Percentiles rank a stretch among this genome's conserved stretches.
These are phyloP conservation scores for Colletotrichum sp. DNA, from an alignment of 2,329 filamentous ascomycete genomes.

Conservation along the genomic window DNA sequence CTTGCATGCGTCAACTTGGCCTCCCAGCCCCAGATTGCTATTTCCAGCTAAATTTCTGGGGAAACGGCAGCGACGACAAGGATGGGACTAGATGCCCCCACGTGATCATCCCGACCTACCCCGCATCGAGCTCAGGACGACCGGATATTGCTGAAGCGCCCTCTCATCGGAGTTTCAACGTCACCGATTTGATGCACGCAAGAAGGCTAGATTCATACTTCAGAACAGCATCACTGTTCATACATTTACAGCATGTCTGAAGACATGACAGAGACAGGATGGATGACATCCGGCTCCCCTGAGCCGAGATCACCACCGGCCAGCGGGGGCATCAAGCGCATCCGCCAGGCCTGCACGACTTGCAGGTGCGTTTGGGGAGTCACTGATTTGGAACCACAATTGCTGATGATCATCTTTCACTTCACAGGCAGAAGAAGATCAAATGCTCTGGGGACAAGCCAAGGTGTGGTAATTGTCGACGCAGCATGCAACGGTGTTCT, in stretches of 20 bases:
- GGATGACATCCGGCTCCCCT: not conserved
- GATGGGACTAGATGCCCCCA: not conserved
- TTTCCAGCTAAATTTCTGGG: not conserved
- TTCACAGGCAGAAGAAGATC: not conserved
- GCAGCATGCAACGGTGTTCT: not conserved
- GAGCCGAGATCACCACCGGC: not conserved
- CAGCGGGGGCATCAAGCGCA: not conserved
- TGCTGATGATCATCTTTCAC: not conserved
- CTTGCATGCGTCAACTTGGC: not conserved
- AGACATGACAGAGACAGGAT: not conserved
- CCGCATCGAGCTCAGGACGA: not conserved
- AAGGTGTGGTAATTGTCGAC: not conserved
- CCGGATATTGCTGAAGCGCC: not conserved
- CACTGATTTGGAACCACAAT: rapidly evolving
- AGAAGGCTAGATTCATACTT: not conserved
- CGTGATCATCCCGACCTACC: not conserved
- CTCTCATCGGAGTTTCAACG: not conserved
- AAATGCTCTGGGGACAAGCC: not conserved
- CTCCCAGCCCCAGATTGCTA: not conserved
- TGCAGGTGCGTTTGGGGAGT: not conserved
- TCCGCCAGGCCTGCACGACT: not conserved
- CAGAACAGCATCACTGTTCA: not conserved
- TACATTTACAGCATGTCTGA: not conserved
- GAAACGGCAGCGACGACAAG: not conserved
- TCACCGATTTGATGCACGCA: not conserved